phyloP scores from a whole-genome alignment of 2,329 filamentous ascomycete genomes.

The Escovopsis weberi region DNA sequence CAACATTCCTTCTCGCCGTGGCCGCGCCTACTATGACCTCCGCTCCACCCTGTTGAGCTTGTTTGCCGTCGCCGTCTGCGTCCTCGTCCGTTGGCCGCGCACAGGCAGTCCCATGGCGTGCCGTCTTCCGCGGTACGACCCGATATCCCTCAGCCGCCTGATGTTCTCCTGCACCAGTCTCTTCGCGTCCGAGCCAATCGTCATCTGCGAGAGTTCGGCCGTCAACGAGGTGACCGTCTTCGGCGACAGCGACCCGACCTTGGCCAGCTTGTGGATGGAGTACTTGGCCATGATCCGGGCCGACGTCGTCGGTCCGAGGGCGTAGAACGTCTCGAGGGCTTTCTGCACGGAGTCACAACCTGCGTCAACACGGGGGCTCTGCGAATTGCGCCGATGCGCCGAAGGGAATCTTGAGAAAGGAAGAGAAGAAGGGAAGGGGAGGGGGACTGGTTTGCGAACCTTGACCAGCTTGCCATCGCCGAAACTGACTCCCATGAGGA shows the following conservation, averaged over 20 bases:
- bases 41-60: slow-evolving; percentile 45
- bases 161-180: slow-evolving; percentile 76
- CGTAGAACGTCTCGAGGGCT: slow-evolving; percentile 75
- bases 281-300: slow-evolving; percentile 72
- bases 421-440: no score
- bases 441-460: slow-evolving; percentile 32
- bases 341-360: slow-evolving; percentile 27
- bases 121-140: slow-evolving; percentile 71
- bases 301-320: slow-evolving; percentile 57
- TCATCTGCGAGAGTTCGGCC: slow-evolving; percentile 78
- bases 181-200: slow-evolving; percentile 77
- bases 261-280: slow-evolving; percentile 72
- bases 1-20: not conserved
- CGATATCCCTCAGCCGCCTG: slow-evolving; percentile 73
- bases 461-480: slow-evolving; percentile 68
- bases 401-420: no score
- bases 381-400: no score
- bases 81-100: slow-evolving; percentile 76
- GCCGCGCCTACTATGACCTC: slow-evolving; percentile 12
- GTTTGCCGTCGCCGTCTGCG: slow-evolving; percentile 47
- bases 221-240: slow-evolving; percentile 71
- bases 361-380: not conserved
- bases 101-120: slow-evolving; percentile 91
- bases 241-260: slow-evolving; percentile 58
- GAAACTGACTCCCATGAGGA: slow-evolving; percentile 80